Evolutionary conservation across 2,329 filamentous ascomycete species (phyloP), one percentile per base, ranked within the genome.

Genomic region (Aciculosporium take): DNA sequence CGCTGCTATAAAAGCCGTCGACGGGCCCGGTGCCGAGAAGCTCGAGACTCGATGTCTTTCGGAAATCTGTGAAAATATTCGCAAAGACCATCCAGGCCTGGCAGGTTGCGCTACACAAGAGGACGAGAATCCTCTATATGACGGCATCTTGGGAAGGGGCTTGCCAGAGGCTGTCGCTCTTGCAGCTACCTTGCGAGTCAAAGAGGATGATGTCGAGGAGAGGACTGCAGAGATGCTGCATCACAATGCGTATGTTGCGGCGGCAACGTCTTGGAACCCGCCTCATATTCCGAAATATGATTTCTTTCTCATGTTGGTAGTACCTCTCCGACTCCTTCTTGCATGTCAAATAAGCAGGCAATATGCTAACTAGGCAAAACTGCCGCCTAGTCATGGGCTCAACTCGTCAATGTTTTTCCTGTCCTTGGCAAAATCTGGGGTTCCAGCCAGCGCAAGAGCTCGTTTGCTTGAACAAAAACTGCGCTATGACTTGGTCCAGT

Each of bases 401-500:
- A 95, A 82, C 54, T 66, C 66, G 0, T 54, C 68, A 9, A 79
- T 80, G n/a, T 76, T 94, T 49, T 91, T 89, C 64, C 69, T 84
- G 48, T 66, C 68, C 7, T 69, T 94, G 55, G 71, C 79, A 53
- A 62, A 63, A 9, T 69, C 66, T 29, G 91, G 74, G 72, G 66
- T 87, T 33, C 66, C 75, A 0, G 54, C 61, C 0, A 64, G 67
- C 7, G 65, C 66, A 37, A 89, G 88, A 55, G 65, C 69, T 10
- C 76, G 84, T 5, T 62, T 94, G 0, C 66, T 94, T 7, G 82
- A 91, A 59, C 88, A 79, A 74, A 94, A 93, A 59, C 82, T 79
- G 38, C 75, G 86, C 32, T 61, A 79, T 49, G 84, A 91, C 55
- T 63, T 94, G 5, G 54, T 79, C 5, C 68, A 86, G 60, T 94